Evolutionary conservation across 768 basidiomycete genomes (phyloP).

Genomic region (Rhizopogon rudus): DNA sequence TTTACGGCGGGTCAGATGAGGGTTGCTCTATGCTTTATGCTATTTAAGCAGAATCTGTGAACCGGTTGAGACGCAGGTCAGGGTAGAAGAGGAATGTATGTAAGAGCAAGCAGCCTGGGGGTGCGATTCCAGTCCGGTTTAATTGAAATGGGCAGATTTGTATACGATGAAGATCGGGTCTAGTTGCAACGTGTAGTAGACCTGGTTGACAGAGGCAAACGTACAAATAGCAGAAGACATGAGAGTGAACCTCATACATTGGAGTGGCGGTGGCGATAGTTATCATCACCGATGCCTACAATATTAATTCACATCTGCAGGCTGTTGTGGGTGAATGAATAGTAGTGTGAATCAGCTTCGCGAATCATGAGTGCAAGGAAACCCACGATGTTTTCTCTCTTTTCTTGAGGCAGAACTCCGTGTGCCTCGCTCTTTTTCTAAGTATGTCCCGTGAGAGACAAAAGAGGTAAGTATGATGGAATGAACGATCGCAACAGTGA

Average conservation of each 20-base stretch:
- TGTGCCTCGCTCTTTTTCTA: constrained; percentile 11
- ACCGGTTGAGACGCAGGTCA: neutral
- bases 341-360: neutral
- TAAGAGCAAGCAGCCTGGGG: neutral
- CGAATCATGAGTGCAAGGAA: constrained; percentile 1
- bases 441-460: constrained; percentile 8
- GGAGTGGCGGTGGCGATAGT: constrained; percentile 1
- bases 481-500: neutral
- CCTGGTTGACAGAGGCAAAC: neutral
- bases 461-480: constrained; percentile 1
- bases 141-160: neutral
- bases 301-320: neutral
- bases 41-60: neutral
- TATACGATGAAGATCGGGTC: constrained; percentile 1
- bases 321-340: neutral
- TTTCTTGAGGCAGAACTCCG: constrained; percentile 6
- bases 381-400: constrained; percentile 14
- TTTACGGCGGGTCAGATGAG: neutral
- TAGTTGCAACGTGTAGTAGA: constrained; percentile 5
- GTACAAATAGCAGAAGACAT: constrained; percentile 1
- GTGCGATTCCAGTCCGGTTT: neutral
- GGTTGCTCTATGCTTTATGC: neutral
- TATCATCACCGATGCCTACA: constrained; percentile 1
- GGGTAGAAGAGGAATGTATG: neutral
- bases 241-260: neutral